Conservation (phyloP, 176 grass and related monocot species). For the Zea luxurians region DNA sequence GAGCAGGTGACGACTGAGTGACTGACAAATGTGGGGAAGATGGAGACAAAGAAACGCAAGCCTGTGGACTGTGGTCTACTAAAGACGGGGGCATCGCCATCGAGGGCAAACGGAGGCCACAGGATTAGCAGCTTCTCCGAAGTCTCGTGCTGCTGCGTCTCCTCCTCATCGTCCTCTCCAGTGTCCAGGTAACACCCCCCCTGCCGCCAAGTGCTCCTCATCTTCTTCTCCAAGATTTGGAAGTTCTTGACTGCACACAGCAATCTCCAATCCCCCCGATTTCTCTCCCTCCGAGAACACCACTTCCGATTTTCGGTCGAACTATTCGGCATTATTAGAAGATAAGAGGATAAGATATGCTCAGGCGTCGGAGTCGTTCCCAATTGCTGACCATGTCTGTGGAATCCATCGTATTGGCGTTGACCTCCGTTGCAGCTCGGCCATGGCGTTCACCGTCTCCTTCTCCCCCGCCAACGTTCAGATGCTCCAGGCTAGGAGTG, state of each 20-base stretch:
- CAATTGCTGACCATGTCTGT: slow-evolving; percentile 27
- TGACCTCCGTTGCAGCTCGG: slow-evolving; percentile 10
- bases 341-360: neutral
- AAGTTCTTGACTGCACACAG: neutral
- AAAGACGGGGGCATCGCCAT: slow-evolving; percentile 32
- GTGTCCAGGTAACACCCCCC: slow-evolving; percentile 29
- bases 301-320: neutral
- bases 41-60: slow-evolving; percentile 41
- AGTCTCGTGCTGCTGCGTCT: slow-evolving; percentile 16
- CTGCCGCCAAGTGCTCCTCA: slow-evolving; percentile 15
- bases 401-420: slow-evolving; percentile 1
- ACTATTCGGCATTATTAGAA: neutral
- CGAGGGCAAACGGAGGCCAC: slow-evolving; percentile 37
- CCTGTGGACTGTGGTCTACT: neutral
- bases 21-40: neutral
- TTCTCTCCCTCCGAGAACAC: neutral
- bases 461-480: slow-evolving; percentile 58
- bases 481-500: slow-evolving; percentile 48
- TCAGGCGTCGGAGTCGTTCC: neutral
- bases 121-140: slow-evolving; percentile 10
- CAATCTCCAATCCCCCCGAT: neutral
- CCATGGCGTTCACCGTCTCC: slow-evolving; percentile 70
- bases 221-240: slow-evolving; percentile 33
- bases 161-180: slow-evolving; percentile 31
- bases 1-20: neutral